Percentiles rank a stretch among this genome's conserved stretches.
Evolutionary conservation across 73 alveolate species (phyloP).

Genomic region (Paraurostyla sp.): DNA sequence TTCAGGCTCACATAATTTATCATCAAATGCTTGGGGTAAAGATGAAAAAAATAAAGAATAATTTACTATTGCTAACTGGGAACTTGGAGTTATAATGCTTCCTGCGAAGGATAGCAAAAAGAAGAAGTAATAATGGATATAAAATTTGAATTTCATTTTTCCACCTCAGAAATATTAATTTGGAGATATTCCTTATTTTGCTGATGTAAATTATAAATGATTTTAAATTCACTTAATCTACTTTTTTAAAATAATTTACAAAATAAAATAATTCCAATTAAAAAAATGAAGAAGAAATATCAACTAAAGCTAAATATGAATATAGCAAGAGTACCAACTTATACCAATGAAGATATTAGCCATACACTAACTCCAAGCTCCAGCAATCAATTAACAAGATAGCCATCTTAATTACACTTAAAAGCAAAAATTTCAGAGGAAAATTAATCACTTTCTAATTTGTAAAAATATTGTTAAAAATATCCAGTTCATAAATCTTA

Average conservation of each 20-base stretch:
- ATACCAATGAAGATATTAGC: constrained; percentile 4
- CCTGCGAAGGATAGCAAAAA: constrained; percentile 67
- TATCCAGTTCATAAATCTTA: too few relatives aligned
- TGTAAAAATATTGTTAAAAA: too few relatives aligned
- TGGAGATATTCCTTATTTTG: constrained; percentile 50
- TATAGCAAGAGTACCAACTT: constrained; percentile 21
- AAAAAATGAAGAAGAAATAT: background rate
- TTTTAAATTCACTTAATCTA: background rate
- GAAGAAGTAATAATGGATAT: constrained; percentile 69
- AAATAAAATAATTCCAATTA: background rate
- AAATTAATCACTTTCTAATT: too few relatives aligned
- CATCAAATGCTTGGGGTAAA: constrained; percentile 64
- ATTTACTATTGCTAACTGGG: constrained; percentile 85
- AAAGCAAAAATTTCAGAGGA: too few relatives aligned
- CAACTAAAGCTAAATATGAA: constrained; percentile 15
- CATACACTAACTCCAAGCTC: constrained; percentile 22
- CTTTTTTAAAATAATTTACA: background rate
- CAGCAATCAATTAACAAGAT: background rate
- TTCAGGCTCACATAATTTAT: constrained; percentile 62
- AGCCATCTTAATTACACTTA: constrained; percentile 1
- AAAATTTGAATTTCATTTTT: constrained; percentile 28
- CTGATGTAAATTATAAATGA: constrained; percentile 45
- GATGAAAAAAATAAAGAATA: constrained; percentile 64
- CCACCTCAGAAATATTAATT: constrained; percentile 58
- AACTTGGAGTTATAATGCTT: constrained; percentile 83